Conservation (phyloP, 176 grass and related monocot species). For the Poa annua region DNA sequence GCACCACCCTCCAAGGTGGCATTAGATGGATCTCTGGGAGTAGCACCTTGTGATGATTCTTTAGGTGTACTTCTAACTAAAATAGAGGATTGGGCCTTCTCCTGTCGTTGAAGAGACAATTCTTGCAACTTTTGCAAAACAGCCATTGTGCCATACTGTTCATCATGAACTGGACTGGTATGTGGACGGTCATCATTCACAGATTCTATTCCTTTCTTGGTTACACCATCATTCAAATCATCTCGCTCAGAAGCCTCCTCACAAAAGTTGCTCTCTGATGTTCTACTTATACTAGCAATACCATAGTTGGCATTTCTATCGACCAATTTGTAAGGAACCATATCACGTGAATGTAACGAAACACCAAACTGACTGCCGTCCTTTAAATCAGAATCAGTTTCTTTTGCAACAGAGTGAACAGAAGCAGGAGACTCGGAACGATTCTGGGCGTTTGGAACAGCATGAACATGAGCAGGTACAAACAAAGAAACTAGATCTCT, state of each 20-base stretch:
- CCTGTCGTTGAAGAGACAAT: conserved; percentile 18
- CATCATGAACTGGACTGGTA: conserved; percentile 8
- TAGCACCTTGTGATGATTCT: conserved; percentile 23
- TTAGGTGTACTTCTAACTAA: conserved; percentile 18
- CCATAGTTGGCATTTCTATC: background rate
- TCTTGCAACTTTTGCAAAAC: conserved; percentile 40
- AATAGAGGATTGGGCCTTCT: conserved; percentile 16
- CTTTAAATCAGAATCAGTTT: conserved; percentile 1
- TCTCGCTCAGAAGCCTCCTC: conserved; percentile 40
- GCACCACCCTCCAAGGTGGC: conserved; percentile 15
- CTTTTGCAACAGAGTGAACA: conserved; percentile 18
- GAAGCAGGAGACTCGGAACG: conserved; percentile 1
- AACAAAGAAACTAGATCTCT: conserved; percentile 73
- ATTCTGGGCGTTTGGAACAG: conserved; percentile 10
- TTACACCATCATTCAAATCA: conserved; percentile 38
- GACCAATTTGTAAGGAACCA: background rate
- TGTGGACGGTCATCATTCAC: conserved; percentile 7
- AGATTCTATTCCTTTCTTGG: conserved; percentile 36
- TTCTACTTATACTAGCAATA: conserved; percentile 26
- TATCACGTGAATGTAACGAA: conserved; percentile 22
- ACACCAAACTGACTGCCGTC: conserved; percentile 25
- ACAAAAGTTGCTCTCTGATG: conserved; percentile 46
- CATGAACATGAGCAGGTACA: conserved; percentile 41
- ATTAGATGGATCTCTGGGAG: background rate
- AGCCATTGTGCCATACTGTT: conserved; percentile 20